Base-by-base conservation (phyloP, 2,329 filamentous ascomycete species). In the Pezicula radicicola region DNA sequence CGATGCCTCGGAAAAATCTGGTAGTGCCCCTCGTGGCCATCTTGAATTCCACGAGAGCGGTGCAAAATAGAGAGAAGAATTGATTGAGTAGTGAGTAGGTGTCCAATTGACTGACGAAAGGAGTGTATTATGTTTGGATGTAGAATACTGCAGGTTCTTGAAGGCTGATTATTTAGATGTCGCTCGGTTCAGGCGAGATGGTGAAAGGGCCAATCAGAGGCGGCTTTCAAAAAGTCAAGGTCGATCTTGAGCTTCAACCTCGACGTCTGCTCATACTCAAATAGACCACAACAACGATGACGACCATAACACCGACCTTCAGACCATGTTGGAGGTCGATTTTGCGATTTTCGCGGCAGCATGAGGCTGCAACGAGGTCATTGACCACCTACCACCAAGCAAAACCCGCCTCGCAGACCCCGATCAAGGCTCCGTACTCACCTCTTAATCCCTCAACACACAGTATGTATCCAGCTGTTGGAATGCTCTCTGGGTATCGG, bases 251-350 rank as follows among this genome's bases (percentile, higher is more conserved):
- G 33, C 28, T 51, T 51, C 45, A 57, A 59, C 51, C 52, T 44
- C 51, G 16, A 54, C 54, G 46, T 49, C 54, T 55, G 33, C 47
- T 18, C 42, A 40, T 40, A 25, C 36, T 37, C 49, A 50, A 25
- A 7, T 4, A 25, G 30, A 33, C 46, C 48, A 52, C n/a, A 51
- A 53, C 41, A 53, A 60, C 36, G 30, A 65, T 67, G 64, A 59
- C 65, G 21, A 62, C 60, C 18, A 52, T 56, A 58, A 62, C 53
- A 40, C 63, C 63, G 51, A 71, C 76, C 44, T 67, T 76, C 72
- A 84, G 87, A 80, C 87, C 88, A 76, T 86, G 83, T 71, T 82
- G 89, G 67, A 89, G 88, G 71, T 75, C 81, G 28, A 72, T 82
- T 36, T 66, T 90, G 61, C 77, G 85, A 57, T 77, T 81, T 65